These are phyloP conservation scores for Russula emetica DNA, from an alignment of 768 basidiomycete genomes.

Conservation along the genomic window DNA sequence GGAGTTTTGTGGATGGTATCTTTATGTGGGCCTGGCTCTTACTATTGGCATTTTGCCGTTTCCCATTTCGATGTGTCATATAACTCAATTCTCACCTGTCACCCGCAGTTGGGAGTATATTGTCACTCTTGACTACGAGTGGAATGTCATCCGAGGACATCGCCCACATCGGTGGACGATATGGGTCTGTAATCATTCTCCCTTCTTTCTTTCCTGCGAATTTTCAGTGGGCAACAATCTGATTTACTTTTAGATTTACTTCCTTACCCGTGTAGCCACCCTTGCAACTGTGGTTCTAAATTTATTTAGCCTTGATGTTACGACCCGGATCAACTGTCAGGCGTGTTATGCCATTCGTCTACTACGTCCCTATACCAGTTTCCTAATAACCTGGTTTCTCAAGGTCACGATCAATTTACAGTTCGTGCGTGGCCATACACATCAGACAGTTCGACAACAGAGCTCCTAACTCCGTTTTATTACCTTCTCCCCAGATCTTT, in stretches of 20 bases:
- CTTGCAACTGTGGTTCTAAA: slow-evolving; percentile 1
- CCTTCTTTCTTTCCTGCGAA: background rate
- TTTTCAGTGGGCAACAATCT: background rate
- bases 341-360: background rate
- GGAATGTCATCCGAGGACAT: background rate
- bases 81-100: background rate
- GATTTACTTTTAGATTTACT: slow-evolving; percentile 11
- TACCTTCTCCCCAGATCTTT: background rate
- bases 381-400: background rate
- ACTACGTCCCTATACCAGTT: too few species aligned
- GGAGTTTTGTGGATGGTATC: background rate
- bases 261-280: background rate
- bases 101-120: background rate
- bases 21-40: background rate
- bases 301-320: background rate
- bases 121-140: background rate
- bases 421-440: background rate
- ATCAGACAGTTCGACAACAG: background rate
- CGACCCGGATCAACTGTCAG: slow-evolving; percentile 8
- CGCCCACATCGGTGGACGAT: slow-evolving; percentile 14
- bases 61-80: too few species aligned
- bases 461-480: too few species aligned
- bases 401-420: background rate
- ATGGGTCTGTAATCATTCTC: slow-evolving; percentile 8
- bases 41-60: too few species aligned